These are phyloP conservation scores for Syzygium jambos DNA, from an alignment of 345 rosid species.

Conservation along the genomic window DNA sequence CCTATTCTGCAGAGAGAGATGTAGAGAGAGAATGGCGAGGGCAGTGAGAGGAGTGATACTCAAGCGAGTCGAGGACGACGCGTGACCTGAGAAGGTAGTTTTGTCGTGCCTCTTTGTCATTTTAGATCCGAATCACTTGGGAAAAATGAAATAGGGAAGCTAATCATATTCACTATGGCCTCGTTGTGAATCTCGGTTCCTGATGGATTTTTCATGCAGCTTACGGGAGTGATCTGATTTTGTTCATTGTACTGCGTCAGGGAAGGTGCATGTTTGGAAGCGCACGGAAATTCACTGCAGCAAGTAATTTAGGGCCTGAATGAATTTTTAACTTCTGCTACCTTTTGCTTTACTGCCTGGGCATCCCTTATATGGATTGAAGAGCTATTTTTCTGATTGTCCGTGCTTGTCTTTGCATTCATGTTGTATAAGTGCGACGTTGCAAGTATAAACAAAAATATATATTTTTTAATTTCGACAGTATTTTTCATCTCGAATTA, in stretches of 20 bases:
- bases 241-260: no score
- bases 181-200: not conserved
- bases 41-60: constrained; percentile 31
- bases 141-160: not conserved
- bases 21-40: not conserved
- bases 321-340: not conserved
- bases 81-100: constrained; percentile 19
- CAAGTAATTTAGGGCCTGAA: not conserved
- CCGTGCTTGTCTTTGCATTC: no score
- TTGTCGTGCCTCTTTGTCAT: no score
- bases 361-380: not conserved
- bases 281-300: not conserved
- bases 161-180: not conserved
- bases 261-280: no score
- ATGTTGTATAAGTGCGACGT: not conserved
- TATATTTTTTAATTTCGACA: no score
- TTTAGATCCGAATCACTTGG: no score
- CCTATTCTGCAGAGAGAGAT: no score
- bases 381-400: no score
- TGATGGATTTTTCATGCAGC: not conserved
- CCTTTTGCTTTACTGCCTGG: not conserved
- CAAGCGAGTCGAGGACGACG: constrained; percentile 7
- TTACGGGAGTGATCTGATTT: not conserved
- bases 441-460: not conserved
- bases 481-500: not conserved